These are phyloP conservation scores for Westerdykella aurantiaca DNA, from an alignment of 2,329 filamentous ascomycete genomes.

Conservation along the genomic window DNA sequence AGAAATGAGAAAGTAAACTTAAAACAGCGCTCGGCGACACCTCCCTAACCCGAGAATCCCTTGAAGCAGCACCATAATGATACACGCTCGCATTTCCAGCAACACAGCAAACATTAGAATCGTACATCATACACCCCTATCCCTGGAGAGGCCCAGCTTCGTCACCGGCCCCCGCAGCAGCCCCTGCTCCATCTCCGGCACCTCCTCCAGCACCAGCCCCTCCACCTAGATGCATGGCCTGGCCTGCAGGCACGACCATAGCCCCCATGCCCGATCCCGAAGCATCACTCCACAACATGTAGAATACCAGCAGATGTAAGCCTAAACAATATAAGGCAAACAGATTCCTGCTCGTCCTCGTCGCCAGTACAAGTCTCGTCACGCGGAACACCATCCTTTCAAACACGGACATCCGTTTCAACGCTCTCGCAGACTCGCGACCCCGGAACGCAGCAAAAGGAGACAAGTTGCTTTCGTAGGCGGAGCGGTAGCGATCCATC, in stretches of 20 bases:
- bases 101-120: too few species aligned
- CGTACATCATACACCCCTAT: too few species aligned
- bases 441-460: slow-evolving; percentile 94
- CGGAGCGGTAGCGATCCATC: slow-evolving; percentile 79
- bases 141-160: too few species aligned
- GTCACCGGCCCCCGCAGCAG: too few species aligned
- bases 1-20: too few species aligned
- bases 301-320: slow-evolving; percentile 81
- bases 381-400: slow-evolving; percentile 87
- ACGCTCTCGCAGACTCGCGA: slow-evolving; percentile 84
- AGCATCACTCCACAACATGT: slow-evolving; percentile 80
- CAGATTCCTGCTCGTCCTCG: slow-evolving; percentile 81
- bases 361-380: slow-evolving; percentile 84
- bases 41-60: too few species aligned
- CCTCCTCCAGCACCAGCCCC: slow-evolving; percentile 22
- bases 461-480: slow-evolving; percentile 92
- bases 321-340: slow-evolving; percentile 90
- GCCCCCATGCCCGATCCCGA: slow-evolving; percentile 49
- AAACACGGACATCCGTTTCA: slow-evolving; percentile 86
- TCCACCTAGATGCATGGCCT: slow-evolving; percentile 24
- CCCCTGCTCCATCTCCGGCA: background rate
- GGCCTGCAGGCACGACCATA: slow-evolving; percentile 16
- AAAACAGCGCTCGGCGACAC: too few species aligned
- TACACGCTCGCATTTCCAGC: too few species aligned
- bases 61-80: too few species aligned